Evolutionary conservation across 768 basidiomycete species (phyloP).

Genomic region (Kwoniella newhampshirensis): DNA sequence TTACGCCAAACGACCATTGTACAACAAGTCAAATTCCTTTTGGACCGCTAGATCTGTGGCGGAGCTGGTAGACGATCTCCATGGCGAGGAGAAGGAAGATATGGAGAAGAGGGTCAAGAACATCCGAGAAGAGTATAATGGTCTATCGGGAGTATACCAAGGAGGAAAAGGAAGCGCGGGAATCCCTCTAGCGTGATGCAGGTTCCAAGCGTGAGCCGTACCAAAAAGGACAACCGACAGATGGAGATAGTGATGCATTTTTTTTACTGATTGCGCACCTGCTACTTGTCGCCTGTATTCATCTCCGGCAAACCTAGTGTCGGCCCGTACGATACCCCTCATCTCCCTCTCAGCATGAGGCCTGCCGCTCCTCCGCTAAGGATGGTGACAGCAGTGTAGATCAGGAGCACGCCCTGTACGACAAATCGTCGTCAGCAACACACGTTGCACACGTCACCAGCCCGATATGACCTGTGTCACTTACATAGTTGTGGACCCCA

Average conservation of each 20-base stretch:
- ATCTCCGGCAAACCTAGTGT: no score
- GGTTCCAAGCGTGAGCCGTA: no score
- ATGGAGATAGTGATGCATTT: no score
- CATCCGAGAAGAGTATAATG: slow-evolving; percentile 28
- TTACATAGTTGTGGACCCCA: slow-evolving; percentile 45
- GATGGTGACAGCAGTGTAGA: slow-evolving; percentile 41
- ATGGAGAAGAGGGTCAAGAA: slow-evolving; percentile 9
- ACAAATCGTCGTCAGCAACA: no score
- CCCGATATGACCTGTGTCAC: slow-evolving; percentile 9
- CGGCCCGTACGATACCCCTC: not conserved
- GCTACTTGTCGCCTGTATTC: not conserved
- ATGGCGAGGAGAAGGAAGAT: slow-evolving; percentile 10
- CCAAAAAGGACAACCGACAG: no score
- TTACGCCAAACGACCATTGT: slow-evolving; percentile 29
- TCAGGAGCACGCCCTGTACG: slow-evolving; percentile 14
- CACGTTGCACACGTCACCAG: no score
- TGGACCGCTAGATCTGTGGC: slow-evolving; percentile 24
- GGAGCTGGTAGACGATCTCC: slow-evolving; percentile 22
- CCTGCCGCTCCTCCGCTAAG: slow-evolving; percentile 27
- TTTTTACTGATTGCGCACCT: no score
- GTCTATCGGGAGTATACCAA: slow-evolving; percentile 36
- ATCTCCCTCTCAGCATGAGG: slow-evolving; percentile 1
- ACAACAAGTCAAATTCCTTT: slow-evolving; percentile 41
- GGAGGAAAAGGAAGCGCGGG: slow-evolving; percentile 28
- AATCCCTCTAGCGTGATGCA: slow-evolving; percentile 39